These are phyloP conservation scores for Chamaecrista fasciculata DNA, from an alignment of 306 rosid genomes.

Conservation along the genomic window DNA sequence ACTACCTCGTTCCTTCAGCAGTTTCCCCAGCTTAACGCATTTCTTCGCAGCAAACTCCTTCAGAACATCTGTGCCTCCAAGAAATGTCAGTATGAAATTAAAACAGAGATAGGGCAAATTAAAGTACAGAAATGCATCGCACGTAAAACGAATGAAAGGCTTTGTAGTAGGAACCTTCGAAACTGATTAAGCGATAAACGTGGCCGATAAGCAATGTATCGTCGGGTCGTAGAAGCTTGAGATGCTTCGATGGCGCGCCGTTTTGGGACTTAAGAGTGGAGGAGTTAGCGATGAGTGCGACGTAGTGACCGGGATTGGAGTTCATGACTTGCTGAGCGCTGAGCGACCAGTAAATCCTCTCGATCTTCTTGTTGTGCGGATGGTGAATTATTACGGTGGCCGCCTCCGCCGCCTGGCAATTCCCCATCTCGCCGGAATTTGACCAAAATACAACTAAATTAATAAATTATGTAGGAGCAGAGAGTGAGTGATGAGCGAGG, in stretches of 20 bases:
- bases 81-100: neutral
- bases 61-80: slow-evolving; percentile 57
- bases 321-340: slow-evolving; percentile 70
- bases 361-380: slow-evolving; percentile 53
- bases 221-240: slow-evolving; percentile 89
- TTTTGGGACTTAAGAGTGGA: slow-evolving; percentile 46
- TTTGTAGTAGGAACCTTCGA: slow-evolving; percentile 69
- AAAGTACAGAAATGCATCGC: neutral
- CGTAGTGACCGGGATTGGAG: slow-evolving; percentile 83
- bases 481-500: neutral
- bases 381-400: slow-evolving; percentile 85
- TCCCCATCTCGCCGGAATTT: slow-evolving; percentile 53
- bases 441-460: neutral
- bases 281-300: slow-evolving; percentile 57
- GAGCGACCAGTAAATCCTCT: slow-evolving; percentile 81
- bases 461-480: too few relatives aligned
- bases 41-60: slow-evolving; percentile 92
- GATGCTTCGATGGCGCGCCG: slow-evolving; percentile 66
- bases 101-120: neutral
- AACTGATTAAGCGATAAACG: slow-evolving; percentile 78
- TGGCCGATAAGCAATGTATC: slow-evolving; percentile 83
- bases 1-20: slow-evolving; percentile 54
- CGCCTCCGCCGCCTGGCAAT: slow-evolving; percentile 91
- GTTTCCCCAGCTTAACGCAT: slow-evolving; percentile 69
- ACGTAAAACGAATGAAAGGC: neutral